Base-by-base conservation (phyloP, 305 asterid genomes). In the Fraxinus xanthoxyloides region DNA sequence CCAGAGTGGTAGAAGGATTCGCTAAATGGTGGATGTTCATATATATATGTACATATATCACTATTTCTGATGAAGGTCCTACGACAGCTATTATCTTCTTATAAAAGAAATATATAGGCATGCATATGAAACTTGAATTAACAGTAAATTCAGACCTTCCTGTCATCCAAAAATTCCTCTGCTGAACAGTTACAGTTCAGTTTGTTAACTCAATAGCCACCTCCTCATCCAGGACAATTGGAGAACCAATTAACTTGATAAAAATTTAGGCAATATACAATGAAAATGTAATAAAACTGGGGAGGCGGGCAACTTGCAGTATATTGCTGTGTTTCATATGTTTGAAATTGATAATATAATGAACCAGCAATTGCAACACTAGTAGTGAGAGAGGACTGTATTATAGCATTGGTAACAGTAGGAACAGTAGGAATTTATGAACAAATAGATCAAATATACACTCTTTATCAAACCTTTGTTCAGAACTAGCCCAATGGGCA, bases 1-100 rank as follows among this genome's bases (percentile, higher is more conserved):
- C 81, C 46, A 38, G 46, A 79, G 83, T 79, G 77, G 32, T 30
- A 63, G 38, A 67, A 26, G 36, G 73, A 40, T 78, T 34, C 80
- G 59, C 80, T 70, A 23, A 69, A 72, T 5, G 12, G 38, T 79
- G 26, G 78, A 30, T 63, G 67, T 72, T 77, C 75, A 78, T 61
- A 51, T 7, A 19, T 19, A 56, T 7, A 19, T 19, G 51, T 61
- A 26, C 67, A 59, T 34, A 38, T 43, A 10, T 9, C 63, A 72
- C 82, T 43, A 72, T 72, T 75, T 30, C 76, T n/a, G 24, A 72
- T 19, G 34, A 77, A 48, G 17, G 40, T 24, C 7, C 34, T 72
- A 72, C 15, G 19, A 84, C 19, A 59, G 30, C 69, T 59, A 59
- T 21, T 59, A 59, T 23, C 15, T 59, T 59, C 69, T 59, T 59